Conservation (phyloP, 75 land plant species). For the Pinus taeda region DNA sequence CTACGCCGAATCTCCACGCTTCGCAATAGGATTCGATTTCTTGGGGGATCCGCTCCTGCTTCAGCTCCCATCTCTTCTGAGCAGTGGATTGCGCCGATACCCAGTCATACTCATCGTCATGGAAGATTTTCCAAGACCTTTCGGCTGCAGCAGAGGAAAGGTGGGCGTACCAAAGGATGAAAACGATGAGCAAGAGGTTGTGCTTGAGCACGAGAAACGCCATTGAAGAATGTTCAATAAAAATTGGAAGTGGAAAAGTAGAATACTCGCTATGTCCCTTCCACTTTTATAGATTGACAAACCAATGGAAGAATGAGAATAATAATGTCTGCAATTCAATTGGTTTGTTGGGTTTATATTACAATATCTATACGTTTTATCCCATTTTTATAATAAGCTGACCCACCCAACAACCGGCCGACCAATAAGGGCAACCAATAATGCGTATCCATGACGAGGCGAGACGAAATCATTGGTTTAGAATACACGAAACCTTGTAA, state of each 20-base stretch:
- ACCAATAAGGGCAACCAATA: too few species aligned
- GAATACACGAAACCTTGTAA: too few species aligned
- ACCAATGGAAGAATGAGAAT: too few species aligned
- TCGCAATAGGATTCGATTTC: neutral
- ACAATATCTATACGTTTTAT: too few species aligned
- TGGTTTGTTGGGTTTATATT: too few species aligned
- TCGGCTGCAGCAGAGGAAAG: neutral
- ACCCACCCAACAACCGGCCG: too few species aligned
- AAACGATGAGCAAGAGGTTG: conserved; percentile 38
- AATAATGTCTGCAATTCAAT: too few species aligned
- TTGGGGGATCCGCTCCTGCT: neutral
- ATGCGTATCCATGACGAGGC: too few species aligned
- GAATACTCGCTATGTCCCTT: neutral
- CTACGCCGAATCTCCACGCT: conserved; percentile 42
- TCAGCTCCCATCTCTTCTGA: neutral
- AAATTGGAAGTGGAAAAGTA: conserved; percentile 25
- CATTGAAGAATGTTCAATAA: conserved; percentile 31
- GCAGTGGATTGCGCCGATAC: neutral
- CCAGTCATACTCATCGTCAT: neutral
- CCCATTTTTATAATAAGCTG: too few species aligned
- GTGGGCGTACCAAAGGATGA: conserved; percentile 16
- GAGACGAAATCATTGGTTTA: too few species aligned
- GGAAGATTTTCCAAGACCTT: neutral
- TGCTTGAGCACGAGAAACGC: conserved; percentile 23
- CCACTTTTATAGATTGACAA: too few species aligned